Percentiles rank a stretch among this genome's conserved stretches.
These are phyloP conservation scores for Kwoniella botswanensis DNA, from an alignment of 768 basidiomycete genomes.

Conservation along the genomic window DNA sequence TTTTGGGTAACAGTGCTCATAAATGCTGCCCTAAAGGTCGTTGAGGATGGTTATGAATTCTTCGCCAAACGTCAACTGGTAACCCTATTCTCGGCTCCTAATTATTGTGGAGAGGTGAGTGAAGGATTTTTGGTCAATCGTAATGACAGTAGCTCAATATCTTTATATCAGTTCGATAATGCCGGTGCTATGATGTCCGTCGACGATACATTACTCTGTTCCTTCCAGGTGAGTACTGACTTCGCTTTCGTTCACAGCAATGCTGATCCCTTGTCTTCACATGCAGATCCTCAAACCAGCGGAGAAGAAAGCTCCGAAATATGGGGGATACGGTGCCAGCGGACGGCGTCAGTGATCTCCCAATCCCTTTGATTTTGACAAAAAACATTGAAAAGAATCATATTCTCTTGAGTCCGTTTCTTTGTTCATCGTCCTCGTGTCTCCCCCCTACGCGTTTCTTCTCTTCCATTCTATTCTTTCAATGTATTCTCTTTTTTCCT, in stretches of 20 bases:
- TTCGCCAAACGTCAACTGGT: conserved; percentile 97
- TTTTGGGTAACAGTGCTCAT: too few species aligned
- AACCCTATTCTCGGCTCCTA: conserved; percentile 92
- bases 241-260: too few species aligned
- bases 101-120: conserved; percentile 59
- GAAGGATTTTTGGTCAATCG: not conserved
- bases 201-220: conserved; percentile 94
- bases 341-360: conserved; percentile 60
- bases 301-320: conserved; percentile 89
- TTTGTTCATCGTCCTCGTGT: conserved; percentile 60
- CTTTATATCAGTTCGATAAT: conserved; percentile 78
- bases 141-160: not conserved
- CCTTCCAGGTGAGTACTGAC: conserved; percentile 78
- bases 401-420: conserved; percentile 64
- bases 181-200: conserved; percentile 99
- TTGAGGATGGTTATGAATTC: conserved; percentile 99
- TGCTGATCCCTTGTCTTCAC: not conserved
- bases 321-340: conserved; percentile 55
- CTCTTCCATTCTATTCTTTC: not conserved
- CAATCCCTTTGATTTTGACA: conserved; percentile 10
- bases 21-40: conserved; percentile 67
- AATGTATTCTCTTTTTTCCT: not conserved
- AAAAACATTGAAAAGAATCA: conserved; percentile 6
- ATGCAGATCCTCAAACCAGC: conserved; percentile 94
- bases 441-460: conserved; percentile 2